Base-by-base conservation (phyloP, 345 rosid species). In the Clarkia xantiana region DNA sequence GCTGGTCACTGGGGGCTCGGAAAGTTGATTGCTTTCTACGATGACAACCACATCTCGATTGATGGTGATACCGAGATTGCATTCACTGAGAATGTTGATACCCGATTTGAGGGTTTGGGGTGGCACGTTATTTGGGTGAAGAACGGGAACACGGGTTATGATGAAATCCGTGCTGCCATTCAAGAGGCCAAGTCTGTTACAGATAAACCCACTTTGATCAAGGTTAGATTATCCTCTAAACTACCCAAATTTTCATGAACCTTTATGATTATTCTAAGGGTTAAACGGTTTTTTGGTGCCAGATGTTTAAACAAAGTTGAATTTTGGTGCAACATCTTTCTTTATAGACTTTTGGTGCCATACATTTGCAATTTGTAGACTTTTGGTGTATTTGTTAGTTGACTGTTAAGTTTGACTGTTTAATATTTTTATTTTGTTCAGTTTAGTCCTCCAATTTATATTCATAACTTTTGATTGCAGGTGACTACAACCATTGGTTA, bases 91-190 rank as follows among this genome's bases (percentile, higher is more conserved):
- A 62, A 40, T 17, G 98, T 84, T 12, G 93, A 71, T 34, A 50
- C 46, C 48, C 89, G 98, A 56, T 91, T 83, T 16, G 96, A 91
- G 76, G 94, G 71, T 42, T 96, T 86, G 55, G 98, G 98, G 22
- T 91, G 98, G 98, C 96, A 91, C 57, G 96, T 91, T 45, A 86
- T 91, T 56, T 83, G 94, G 97, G 97, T 90, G 68, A 86, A 90
- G 84, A 86, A 86, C 59, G 97, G 97, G 58, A 86, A 90, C 82
- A 86, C 76, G 50, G 94, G 98, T 44, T 91, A 86, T 59, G 96
- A 86, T 61, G 96, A 86, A 14, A 86, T 91, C 49, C 88, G 96
- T 52, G 89, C 96, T 66, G 96, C 96, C 63, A 86, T 91, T 44
- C 79, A 83, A 78, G 96, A 90, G 71, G 97, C 97, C 44, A 90